phyloP scores from a whole-genome alignment of 2,329 filamentous ascomycete species.

The Xylariaceae sp. region DNA sequence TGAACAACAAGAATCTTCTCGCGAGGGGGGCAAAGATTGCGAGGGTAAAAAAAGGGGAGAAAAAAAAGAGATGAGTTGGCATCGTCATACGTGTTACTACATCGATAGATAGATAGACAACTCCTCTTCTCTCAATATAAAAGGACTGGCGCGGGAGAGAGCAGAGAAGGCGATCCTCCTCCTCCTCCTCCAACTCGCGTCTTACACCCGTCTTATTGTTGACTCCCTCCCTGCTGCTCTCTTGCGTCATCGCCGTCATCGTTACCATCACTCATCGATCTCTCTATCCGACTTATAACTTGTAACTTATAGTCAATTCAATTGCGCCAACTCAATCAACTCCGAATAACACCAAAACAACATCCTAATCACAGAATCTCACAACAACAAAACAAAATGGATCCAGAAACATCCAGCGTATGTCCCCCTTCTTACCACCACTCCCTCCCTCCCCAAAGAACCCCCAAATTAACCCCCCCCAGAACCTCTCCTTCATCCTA shows the following conservation, averaged over 20 bases:
- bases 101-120: too few relatives aligned
- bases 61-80: neutral
- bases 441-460: neutral
- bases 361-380: neutral
- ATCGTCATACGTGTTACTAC: neutral
- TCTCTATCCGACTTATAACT: neutral
- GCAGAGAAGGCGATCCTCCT: too few relatives aligned
- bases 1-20: slow-evolving; percentile 11
- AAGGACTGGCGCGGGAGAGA: too few relatives aligned
- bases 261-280: neutral
- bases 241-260: neutral
- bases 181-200: too few relatives aligned
- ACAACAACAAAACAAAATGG: slow-evolving; percentile 1
- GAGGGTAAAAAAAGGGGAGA: neutral
- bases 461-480: neutral
- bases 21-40: slow-evolving; percentile 4
- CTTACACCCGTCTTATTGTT: too few relatives aligned
- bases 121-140: too few relatives aligned
- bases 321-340: too few relatives aligned
- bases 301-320: too few relatives aligned
- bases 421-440: neutral
- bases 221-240: neutral
- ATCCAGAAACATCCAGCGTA: slow-evolving; percentile 18
- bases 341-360: neutral
- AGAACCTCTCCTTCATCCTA: slow-evolving; percentile 84